phyloP scores from a whole-genome alignment of 2,329 filamentous ascomycete species.

The Xylariaceae sp. region DNA sequence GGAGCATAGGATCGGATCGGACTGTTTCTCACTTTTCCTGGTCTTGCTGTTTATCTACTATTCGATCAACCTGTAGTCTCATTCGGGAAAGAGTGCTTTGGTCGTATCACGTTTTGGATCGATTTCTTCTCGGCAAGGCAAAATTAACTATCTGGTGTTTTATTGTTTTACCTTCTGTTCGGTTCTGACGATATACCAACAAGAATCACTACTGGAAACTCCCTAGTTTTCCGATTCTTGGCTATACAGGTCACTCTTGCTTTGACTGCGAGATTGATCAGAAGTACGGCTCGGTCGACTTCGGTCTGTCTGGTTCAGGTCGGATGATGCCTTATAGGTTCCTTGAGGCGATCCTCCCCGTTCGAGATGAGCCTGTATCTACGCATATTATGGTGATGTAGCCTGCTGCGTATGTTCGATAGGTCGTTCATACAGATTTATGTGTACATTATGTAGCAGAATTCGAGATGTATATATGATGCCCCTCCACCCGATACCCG shows the following conservation, averaged over 20 bases:
- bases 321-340: constrained; percentile 11
- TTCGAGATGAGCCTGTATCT: constrained; percentile 14
- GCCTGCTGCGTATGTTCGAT: neutral
- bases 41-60: constrained; percentile 15
- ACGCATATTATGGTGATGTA: constrained; percentile 10
- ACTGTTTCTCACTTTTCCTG: constrained; percentile 2
- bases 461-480: constrained; percentile 16
- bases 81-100: neutral
- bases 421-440: constrained; percentile 6
- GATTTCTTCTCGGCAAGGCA: constrained; percentile 10
- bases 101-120: constrained; percentile 11
- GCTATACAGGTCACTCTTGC: constrained; percentile 1
- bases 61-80: constrained; percentile 3
- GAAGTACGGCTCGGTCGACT: neutral
- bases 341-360: neutral
- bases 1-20: constrained; percentile 17
- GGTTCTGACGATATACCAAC: neutral
- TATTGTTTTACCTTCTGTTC: constrained; percentile 10
- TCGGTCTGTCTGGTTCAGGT: neutral
- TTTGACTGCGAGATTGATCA: neutral
- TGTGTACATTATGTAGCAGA: constrained; percentile 11
- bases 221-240: neutral
- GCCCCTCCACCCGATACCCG: neutral
- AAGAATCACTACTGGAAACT: neutral
- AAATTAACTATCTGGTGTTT: constrained; percentile 14